Conservation (phyloP, 1,284 basidiomycete species). For the Cryptococcus sp. region DNA sequence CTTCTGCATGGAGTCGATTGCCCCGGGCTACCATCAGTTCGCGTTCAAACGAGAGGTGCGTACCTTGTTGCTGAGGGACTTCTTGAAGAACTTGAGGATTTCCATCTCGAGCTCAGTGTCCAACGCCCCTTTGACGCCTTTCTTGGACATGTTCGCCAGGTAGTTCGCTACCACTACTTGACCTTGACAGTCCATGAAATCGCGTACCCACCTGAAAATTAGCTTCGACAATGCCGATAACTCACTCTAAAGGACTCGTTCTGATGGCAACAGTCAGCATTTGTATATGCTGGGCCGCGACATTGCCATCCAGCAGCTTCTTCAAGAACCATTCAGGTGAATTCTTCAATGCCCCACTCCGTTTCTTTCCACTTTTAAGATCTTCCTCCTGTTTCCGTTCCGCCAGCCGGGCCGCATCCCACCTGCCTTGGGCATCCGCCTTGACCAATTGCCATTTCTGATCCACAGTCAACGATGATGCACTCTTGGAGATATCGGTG, state of each 20-base stretch:
- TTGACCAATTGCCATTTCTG: constrained; percentile 93
- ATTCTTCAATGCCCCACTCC: constrained; percentile 54
- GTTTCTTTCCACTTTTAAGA: constrained; percentile 53
- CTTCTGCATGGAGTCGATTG: constrained; percentile 73
- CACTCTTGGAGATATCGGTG: constrained; percentile 22
- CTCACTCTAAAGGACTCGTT: constrained; percentile 72
- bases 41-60: constrained; percentile 25
- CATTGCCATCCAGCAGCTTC: constrained; percentile 35
- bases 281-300: constrained; percentile 28
- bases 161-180: constrained; percentile 80
- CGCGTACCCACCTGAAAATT: constrained; percentile 66
- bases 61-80: constrained; percentile 74
- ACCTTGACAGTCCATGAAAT: constrained; percentile 73
- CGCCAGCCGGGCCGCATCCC: constrained; percentile 63
- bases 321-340: constrained; percentile 63
- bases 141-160: constrained; percentile 54
- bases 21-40: constrained; percentile 56
- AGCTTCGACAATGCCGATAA: constrained; percentile 16
- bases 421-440: constrained; percentile 74
- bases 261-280: constrained; percentile 54
- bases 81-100: constrained; percentile 80
- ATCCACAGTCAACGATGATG: constrained; percentile 59
- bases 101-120: constrained; percentile 81
- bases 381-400: constrained; percentile 55
- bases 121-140: constrained; percentile 54